A percentile compares a stretch with the other conserved stretches of the same genome.
These are phyloP conservation scores for Ogataea philodendri DNA, from an alignment of 805 yeast species.

Conservation along the genomic window DNA sequence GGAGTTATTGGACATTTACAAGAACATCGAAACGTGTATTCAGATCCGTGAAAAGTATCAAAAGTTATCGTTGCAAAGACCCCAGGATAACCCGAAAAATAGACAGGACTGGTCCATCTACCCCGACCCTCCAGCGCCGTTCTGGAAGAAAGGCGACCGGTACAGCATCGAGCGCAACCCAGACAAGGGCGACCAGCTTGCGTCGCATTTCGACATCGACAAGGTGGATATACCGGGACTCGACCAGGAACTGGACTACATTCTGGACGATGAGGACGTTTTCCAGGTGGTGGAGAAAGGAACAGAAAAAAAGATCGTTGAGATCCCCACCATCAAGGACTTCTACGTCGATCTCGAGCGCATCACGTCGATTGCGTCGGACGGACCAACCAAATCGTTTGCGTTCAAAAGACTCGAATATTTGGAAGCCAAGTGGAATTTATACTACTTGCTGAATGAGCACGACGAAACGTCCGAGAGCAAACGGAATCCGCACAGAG, in stretches of 20 bases:
- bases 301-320: constrained; percentile 40
- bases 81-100: constrained; percentile 83
- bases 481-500: constrained; percentile 93
- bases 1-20: constrained; percentile 62
- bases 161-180: constrained; percentile 15
- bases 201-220: constrained; percentile 56
- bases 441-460: constrained; percentile 84
- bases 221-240: constrained; percentile 55
- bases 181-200: constrained; percentile 34
- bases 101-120: constrained; percentile 69
- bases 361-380: constrained; percentile 73
- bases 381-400: constrained; percentile 95
- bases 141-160: constrained; percentile 54
- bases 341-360: constrained; percentile 81
- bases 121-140: constrained; percentile 93
- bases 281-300: constrained; percentile 44
- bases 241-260: constrained; percentile 41
- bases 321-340: constrained; percentile 82
- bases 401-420: constrained; percentile 92
- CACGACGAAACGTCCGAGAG: constrained; percentile 89
- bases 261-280: constrained; percentile 61
- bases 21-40: constrained; percentile 64
- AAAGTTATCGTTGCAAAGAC: constrained; percentile 65
- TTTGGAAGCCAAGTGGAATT: constrained; percentile 94
- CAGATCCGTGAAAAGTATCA: constrained; percentile 76